Percentiles rank a stretch among this genome's conserved stretches.
Evolutionary conservation across 768 basidiomycete species (phyloP).

Genomic region (Sutorius australiensis): DNA sequence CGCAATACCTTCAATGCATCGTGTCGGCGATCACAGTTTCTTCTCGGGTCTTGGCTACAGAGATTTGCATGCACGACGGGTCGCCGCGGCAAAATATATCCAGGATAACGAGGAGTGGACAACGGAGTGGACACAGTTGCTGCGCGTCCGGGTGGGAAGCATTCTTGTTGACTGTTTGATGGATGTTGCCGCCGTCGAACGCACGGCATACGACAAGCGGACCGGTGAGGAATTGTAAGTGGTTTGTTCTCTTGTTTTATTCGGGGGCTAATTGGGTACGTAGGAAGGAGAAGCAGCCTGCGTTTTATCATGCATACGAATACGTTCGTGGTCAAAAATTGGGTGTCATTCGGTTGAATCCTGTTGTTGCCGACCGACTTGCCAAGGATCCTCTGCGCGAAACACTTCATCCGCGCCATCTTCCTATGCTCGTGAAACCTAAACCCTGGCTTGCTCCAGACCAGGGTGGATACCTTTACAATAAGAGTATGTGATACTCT

Average conservation of each 20-base stretch:
- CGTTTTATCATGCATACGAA: slow-evolving; percentile 90
- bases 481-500: slow-evolving; percentile 50
- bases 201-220: slow-evolving; percentile 52
- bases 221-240: slow-evolving; percentile 63
- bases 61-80: slow-evolving; percentile 58
- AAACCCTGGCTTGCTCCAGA: slow-evolving; percentile 79
- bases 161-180: slow-evolving; percentile 81
- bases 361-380: slow-evolving; percentile 70
- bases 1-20: slow-evolving; percentile 36
- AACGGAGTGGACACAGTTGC: slow-evolving; percentile 76
- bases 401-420: slow-evolving; percentile 85
- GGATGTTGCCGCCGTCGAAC: slow-evolving; percentile 73
- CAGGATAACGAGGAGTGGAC: slow-evolving; percentile 69
- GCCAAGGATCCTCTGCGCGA: slow-evolving; percentile 67
- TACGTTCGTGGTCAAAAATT: slow-evolving; percentile 90
- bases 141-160: slow-evolving; percentile 75
- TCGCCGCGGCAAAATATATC: slow-evolving; percentile 62
- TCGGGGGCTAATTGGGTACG: slow-evolving; percentile 1
- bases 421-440: slow-evolving; percentile 93
- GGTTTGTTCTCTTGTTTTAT: neutral
- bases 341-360: slow-evolving; percentile 88
- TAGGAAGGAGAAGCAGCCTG: slow-evolving; percentile 79
- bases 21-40: slow-evolving; percentile 36
- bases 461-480: slow-evolving; percentile 81
- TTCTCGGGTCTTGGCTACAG: slow-evolving; percentile 61